Conservation (phyloP, 2,329 filamentous ascomycete genomes). For the Westerdykella ornata region DNA sequence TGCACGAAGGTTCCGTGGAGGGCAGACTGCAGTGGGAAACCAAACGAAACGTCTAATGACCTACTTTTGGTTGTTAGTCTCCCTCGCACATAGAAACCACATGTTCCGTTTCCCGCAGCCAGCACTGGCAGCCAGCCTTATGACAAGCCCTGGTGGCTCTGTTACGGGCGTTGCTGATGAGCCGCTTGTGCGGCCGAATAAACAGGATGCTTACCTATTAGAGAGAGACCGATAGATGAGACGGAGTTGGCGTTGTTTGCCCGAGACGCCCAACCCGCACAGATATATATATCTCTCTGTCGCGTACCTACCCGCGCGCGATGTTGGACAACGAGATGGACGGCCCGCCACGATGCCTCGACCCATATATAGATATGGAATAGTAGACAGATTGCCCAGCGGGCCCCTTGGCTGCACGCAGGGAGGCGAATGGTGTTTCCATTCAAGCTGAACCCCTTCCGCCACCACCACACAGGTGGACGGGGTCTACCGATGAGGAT, state of each 20-base stretch:
- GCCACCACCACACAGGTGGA: conserved; percentile 19
- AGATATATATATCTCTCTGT: conserved; percentile 4
- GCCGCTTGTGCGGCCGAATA: background rate
- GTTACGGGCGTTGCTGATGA: too few relatives aligned
- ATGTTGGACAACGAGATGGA: too few relatives aligned
- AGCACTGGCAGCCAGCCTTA: too few relatives aligned
- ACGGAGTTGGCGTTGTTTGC: conserved; percentile 3
- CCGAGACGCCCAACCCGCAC: conserved; percentile 1
- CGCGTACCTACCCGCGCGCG: background rate
- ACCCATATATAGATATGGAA: conserved; percentile 15
- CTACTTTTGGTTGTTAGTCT: conserved; percentile 12
- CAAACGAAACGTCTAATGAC: conserved; percentile 17
- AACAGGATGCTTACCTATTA: background rate
- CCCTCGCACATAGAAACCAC: background rate
- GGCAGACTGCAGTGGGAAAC: conserved; percentile 13
- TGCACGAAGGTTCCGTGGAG: conserved; percentile 28
- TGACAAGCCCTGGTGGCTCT: too few relatives aligned
- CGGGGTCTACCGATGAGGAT: conserved; percentile 13
- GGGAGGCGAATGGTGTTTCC: conserved; percentile 17
- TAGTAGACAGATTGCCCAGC: conserved; percentile 9
- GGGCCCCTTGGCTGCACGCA: conserved; percentile 20
- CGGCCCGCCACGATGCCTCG: background rate
- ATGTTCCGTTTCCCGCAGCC: too few relatives aligned
- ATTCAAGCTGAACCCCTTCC: conserved; percentile 26
- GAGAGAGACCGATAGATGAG: conserved; percentile 8